These are phyloP conservation scores for Fusarium sp. DNA, from an alignment of 2,329 filamentous ascomycete species.

Conservation along the genomic window DNA sequence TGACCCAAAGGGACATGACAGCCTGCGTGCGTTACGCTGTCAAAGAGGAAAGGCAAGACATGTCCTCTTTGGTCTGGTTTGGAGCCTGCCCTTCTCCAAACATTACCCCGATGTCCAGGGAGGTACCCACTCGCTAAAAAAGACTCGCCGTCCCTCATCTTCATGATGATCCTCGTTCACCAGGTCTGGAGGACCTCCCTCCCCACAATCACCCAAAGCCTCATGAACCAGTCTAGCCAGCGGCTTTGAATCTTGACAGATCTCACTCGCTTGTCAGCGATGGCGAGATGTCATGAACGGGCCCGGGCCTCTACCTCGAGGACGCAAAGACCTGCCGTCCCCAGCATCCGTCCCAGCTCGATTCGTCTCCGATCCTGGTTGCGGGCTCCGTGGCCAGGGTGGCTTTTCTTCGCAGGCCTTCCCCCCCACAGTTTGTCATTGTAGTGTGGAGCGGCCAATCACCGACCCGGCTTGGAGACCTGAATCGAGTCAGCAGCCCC, in stretches of 20 bases:
- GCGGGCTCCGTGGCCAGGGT: conserved; percentile 7
- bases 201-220: conserved; percentile 13
- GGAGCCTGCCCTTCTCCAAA: conserved; percentile 22
- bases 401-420: conserved; percentile 6
- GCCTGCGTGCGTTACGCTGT: background rate
- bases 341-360: conserved; percentile 32
- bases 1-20: background rate
- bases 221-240: conserved; percentile 9
- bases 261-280: conserved; percentile 18
- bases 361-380: conserved; percentile 36
- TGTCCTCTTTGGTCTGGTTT: background rate
- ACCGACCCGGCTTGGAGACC: conserved; percentile 14
- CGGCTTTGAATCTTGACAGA: conserved; percentile 8
- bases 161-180: conserved; percentile 7
- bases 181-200: background rate
- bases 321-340: conserved; percentile 32
- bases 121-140: conserved; percentile 17
- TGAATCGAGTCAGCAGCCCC: conserved; percentile 40
- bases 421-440: conserved; percentile 42
- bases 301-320: conserved; percentile 16
- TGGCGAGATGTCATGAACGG: conserved; percentile 10
- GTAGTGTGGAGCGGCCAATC: conserved; percentile 47
- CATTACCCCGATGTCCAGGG: conserved; percentile 31
- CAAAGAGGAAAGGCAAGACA: background rate
- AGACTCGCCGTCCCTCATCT: conserved; percentile 18